Conservation (phyloP, 805 yeast genomes). For the Isabelozyma pseudorhagii region DNA sequence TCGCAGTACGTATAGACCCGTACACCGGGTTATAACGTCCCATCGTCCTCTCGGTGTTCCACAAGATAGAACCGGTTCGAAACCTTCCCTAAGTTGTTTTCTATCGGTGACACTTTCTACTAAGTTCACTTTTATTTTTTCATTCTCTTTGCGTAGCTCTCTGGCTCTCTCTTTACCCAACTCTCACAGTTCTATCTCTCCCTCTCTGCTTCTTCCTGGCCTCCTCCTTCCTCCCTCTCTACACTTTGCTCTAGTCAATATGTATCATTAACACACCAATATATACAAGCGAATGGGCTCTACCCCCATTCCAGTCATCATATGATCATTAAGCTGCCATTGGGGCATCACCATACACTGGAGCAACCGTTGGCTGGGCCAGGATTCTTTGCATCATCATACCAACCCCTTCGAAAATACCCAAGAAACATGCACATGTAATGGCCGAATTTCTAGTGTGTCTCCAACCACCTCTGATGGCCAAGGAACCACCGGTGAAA, state of each 20-base stretch:
- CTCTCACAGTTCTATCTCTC: not conserved
- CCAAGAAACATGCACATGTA: constrained; percentile 94
- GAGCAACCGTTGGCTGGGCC: constrained; percentile 65
- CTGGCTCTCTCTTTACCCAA: too few species aligned
- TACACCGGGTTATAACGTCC: not conserved
- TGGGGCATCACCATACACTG: constrained; percentile 38
- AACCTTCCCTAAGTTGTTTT: too few species aligned
- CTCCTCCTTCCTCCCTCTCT: not conserved
- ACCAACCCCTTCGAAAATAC: constrained; percentile 98
- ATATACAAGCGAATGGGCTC: not conserved
- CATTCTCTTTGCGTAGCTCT: too few species aligned
- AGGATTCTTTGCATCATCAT: constrained; percentile 88
- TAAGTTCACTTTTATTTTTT: too few species aligned
- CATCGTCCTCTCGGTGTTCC: not conserved
- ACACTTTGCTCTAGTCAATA: not conserved
- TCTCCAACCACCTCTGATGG: constrained; percentile 98
- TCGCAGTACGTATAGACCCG: not conserved
- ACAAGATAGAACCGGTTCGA: too few species aligned
- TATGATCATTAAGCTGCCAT: constrained; percentile 29
- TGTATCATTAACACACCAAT: not conserved
- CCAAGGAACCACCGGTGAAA: constrained; percentile 96
- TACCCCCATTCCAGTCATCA: not conserved
- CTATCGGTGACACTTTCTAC: too few species aligned
- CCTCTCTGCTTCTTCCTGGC: not conserved
- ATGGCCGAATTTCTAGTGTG: constrained; percentile 96